Evolutionary conservation across 2,329 filamentous ascomycete genomes (phyloP).

Genomic region (Paradendryphiella salina): DNA sequence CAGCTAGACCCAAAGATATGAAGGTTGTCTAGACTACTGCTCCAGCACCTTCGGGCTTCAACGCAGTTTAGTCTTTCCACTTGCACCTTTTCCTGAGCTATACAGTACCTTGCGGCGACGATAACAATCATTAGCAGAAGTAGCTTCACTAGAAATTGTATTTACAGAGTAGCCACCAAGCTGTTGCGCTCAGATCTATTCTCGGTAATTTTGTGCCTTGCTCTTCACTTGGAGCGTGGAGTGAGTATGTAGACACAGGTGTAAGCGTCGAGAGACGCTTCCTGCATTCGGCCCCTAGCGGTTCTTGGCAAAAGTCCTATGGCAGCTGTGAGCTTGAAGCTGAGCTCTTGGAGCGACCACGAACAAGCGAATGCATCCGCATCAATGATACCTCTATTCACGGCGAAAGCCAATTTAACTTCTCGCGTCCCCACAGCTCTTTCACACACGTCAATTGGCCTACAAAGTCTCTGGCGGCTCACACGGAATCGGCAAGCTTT

Average conservation of each 20-base stretch:
- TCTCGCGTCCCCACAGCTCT: slow-evolving; percentile 12
- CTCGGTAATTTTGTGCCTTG: neutral
- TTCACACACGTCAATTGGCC: slow-evolving; percentile 10
- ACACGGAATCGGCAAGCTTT: slow-evolving; percentile 23
- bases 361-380: slow-evolving; percentile 12
- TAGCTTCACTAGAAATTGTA: no score
- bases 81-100: neutral
- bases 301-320: slow-evolving; percentile 13
- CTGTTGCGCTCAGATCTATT: no score
- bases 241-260: neutral
- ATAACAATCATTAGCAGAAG: neutral
- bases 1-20: neutral
- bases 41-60: no score
- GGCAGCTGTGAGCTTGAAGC: slow-evolving; percentile 8
- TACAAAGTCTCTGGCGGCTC: slow-evolving; percentile 13
- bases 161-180: neutral
- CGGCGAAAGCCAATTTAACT: slow-evolving; percentile 25
- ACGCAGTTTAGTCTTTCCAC: no score
- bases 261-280: neutral
- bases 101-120: neutral
- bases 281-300: slow-evolving; percentile 13
- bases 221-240: neutral
- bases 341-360: slow-evolving; percentile 14
- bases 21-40: no score
- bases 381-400: slow-evolving; percentile 15